Evolutionary conservation across 169 alveolate genomes (phyloP).

Genomic region (Perkinsus marinus): DNA sequence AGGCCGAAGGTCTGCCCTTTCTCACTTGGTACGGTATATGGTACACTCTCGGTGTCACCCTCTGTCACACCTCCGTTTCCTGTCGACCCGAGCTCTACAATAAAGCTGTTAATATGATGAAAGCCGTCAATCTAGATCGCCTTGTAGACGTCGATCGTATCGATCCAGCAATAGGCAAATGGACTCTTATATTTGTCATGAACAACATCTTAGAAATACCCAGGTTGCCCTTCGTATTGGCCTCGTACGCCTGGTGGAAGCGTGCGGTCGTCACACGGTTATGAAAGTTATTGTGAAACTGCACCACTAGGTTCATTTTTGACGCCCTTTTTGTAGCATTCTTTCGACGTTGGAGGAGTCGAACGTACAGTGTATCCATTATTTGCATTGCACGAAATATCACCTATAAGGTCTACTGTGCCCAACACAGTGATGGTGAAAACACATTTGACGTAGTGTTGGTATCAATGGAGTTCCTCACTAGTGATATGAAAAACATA

Average conservation of each 20-base stretch:
- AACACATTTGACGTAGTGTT: too few relatives aligned
- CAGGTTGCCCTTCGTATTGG: background rate
- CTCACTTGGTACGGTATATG: background rate
- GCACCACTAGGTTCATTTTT: background rate
- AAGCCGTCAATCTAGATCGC: background rate
- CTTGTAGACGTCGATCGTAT: background rate
- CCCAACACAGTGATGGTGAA: too few relatives aligned
- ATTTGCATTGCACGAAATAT: background rate
- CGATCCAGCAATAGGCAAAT: background rate
- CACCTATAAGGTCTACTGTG: background rate
- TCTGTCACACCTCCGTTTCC: background rate
- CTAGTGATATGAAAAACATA: too few relatives aligned
- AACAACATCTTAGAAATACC: background rate
- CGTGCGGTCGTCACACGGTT: background rate
- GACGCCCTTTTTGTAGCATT: background rate
- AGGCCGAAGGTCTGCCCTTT: background rate
- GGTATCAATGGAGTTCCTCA: too few relatives aligned
- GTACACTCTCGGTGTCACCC: background rate
- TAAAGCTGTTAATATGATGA: background rate
- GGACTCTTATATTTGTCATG: background rate
- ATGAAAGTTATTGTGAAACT: background rate
- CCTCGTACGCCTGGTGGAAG: background rate
- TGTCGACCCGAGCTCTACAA: background rate
- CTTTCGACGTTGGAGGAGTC: background rate
- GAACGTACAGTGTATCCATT: background rate